Evolutionary conservation across 768 basidiomycete genomes (phyloP), one percentile per base, ranked within the genome.

Genomic region (Tulasnella sp.): DNA sequence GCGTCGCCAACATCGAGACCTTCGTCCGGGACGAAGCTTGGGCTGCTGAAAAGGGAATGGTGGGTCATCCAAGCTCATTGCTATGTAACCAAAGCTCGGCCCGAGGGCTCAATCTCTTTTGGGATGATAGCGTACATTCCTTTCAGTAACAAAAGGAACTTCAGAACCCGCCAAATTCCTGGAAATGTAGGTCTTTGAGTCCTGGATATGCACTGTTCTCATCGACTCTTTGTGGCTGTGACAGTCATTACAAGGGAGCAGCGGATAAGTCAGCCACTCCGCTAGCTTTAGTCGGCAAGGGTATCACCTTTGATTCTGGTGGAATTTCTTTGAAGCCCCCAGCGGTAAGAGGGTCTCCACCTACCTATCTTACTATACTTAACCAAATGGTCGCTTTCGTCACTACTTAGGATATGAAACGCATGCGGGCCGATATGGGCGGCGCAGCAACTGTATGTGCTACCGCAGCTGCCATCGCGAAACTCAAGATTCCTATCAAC

Each of bases 391-490:
- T 58, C 29, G 12, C 0, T 25, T 34, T 34, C 29, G 22, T 34
- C 67, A 12, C 64, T 71, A 2, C 25, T 14, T 72, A 92, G 91
- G 87, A 85, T 76, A 94, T 94, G 93, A 93, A 93, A 82, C 82
- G 88, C 5, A 93, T 94, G 92, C 88, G 92, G 52, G 93, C 87
- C 1, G 93, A 94, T 80, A 95, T 95, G 94, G 94, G 93, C 86
- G 93, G 93, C 73, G 94, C 94, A 5, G 93, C 94, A 1, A 86
- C 91, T 0, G 91, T 95, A 17, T 87, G 90, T 64, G 86, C 91
- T 0, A 85, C 93, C 9, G 87, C 91, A 2, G 84, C 91, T 78
- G 93, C 93, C 9, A 91, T 94, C 78, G 93, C 94, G 11, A 89
- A 92, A 82, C 88, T 96, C 54, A 84, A 88, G 79, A 83, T 96